Base-by-base conservation (phyloP, 345 rosid genomes). In the Diplotaxis tenuifolia region DNA sequence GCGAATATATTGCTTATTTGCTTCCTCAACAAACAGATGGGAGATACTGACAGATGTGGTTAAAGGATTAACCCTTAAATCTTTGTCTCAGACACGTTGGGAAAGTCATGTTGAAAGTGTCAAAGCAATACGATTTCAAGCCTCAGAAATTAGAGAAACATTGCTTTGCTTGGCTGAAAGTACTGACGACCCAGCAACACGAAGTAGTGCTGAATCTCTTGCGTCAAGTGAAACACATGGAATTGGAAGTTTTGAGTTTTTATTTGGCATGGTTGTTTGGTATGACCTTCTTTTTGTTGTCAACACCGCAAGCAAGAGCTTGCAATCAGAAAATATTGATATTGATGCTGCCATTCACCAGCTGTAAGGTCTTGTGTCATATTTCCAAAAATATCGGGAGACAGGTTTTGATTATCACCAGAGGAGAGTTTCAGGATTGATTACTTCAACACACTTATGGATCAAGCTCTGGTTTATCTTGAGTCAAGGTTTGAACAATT, bases 11-110 rank as follows among this genome's bases (percentile, higher is more conserved):
- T 19, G 14, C 12, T 18, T 52, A 7, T 20, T 52, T 52, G 3
- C 27, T 10, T 49, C 67, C 7, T 62, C 53, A 19, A 49, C 25
- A 50, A 66, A 50, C 9, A 66, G 7, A 18, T 66, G 59, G 70
- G 21, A 31, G 14, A 60, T 28, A 18, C 18, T 60, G n/a, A 60
- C 8, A 31, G 4, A 31, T 0, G 16, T 15, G 63, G 63, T 59
- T 28, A 28, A 31, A 59, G 42, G 22, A 15, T 4, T 59, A 28
- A 62, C 67, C 5, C 52, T 21, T 36, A 62, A 62, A 12, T 8
- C 67, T 1, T 36, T 62, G 27, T 62, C 67, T 20, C 29, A 62
- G 0, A 34, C 66, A 6, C 50, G 29, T 20, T 36, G 52, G 66
- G 18, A 62, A 36, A 62, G 19, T 62, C 66, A 6, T 20, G 11